phyloP scores from a whole-genome alignment of 2,329 filamentous ascomycete genomes.

The Fusarium torreyae region DNA sequence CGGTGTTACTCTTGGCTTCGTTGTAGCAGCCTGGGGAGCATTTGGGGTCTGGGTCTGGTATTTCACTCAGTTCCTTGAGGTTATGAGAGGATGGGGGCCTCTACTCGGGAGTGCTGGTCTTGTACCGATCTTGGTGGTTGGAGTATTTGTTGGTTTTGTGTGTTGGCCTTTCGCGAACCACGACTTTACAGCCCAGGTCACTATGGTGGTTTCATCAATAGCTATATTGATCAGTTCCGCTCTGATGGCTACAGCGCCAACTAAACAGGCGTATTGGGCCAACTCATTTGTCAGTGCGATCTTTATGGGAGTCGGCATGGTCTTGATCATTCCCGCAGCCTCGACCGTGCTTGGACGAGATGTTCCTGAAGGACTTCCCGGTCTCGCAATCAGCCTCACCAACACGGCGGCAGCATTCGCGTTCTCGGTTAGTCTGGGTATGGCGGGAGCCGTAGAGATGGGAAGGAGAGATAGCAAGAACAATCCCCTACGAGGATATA shows the following conservation, averaged over 20 bases:
- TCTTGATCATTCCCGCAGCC: constrained; percentile 42
- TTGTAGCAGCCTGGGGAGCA: constrained; percentile 38
- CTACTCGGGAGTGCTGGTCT: constrained; percentile 43
- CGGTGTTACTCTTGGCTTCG: constrained; percentile 37
- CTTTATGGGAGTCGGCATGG: constrained; percentile 47
- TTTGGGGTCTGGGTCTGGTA: constrained; percentile 50
- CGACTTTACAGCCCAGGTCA: constrained; percentile 35
- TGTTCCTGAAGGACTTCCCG: constrained; percentile 46
- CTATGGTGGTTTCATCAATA: constrained; percentile 38
- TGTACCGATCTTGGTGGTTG: constrained; percentile 43
- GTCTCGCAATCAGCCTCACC: constrained; percentile 40
- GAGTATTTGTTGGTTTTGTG: constrained; percentile 33
- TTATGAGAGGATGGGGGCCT: constrained; percentile 43
- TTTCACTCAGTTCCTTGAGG: constrained; percentile 44
- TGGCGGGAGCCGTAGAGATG: constrained; percentile 47
- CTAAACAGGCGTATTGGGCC: constrained; percentile 46
- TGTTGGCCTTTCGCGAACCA: constrained; percentile 39
- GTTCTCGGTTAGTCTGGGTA: constrained; percentile 46
- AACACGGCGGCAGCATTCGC: constrained; percentile 37
- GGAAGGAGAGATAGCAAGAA: constrained; percentile 21
- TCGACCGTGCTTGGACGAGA: constrained; percentile 39
- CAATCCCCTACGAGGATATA: constrained; percentile 37
- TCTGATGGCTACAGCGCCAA: constrained; percentile 45
- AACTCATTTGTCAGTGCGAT: constrained; percentile 47
- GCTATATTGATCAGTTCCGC: constrained; percentile 41